A percentile compares a stretch with the other conserved stretches of the same genome.
Conservation (phyloP, 1,284 basidiomycete genomes). For the Amanita bisporigera region DNA sequence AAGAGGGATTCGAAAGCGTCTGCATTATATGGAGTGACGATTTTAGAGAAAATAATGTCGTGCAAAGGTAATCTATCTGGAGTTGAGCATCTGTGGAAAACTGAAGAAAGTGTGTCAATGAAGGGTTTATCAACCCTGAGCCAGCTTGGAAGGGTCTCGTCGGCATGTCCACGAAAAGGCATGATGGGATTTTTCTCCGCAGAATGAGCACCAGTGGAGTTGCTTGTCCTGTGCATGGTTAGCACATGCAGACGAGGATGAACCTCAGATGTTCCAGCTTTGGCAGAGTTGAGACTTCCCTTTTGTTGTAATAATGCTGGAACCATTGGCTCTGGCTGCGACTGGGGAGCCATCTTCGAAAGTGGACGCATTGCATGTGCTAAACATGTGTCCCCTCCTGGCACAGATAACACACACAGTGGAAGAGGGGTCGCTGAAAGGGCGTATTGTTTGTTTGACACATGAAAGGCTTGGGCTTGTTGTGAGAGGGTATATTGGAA, state of each 20-base stretch:
- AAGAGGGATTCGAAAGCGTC: conserved; percentile 3
- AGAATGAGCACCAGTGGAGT: neutral
- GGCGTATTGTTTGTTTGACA: too few species aligned
- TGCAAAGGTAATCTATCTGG: neutral
- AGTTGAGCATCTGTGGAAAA: neutral
- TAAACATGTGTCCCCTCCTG: too few species aligned
- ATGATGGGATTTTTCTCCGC: neutral
- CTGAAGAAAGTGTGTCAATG: neutral
- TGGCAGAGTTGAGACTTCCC: too few species aligned
- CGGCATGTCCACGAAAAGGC: neutral
- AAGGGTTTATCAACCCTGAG: neutral
- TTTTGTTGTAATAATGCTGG: neutral
- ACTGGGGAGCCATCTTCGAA: neutral
- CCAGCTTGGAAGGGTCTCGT: neutral
- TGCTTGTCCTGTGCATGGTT: neutral
- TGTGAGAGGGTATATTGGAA: too few species aligned
- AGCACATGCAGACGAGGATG: neutral
- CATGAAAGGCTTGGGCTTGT: too few species aligned
- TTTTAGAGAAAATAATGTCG: neutral
- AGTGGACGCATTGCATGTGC: too few species aligned
- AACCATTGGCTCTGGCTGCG: neutral
- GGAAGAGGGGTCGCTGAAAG: too few species aligned
- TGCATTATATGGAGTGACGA: neutral
- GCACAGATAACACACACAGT: too few species aligned
- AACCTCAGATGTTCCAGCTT: too few species aligned